phyloP scores from a whole-genome alignment of 2,329 filamentous ascomycete genomes.

The Sordariomycetes sp. region DNA sequence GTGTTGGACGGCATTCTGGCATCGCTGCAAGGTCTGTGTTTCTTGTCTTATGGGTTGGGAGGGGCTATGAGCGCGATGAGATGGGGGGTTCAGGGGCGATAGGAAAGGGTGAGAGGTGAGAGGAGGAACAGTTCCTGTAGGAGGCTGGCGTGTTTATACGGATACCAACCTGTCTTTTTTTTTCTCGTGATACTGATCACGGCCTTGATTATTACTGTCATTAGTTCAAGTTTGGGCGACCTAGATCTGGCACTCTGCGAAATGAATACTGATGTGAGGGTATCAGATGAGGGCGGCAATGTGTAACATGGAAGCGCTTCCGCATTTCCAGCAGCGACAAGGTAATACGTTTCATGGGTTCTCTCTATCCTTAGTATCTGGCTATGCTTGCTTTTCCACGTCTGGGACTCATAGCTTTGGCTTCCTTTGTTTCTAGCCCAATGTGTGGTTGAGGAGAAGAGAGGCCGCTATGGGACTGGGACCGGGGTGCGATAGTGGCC shows the following conservation, averaged over 20 bases:
- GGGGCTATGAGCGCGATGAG: neutral
- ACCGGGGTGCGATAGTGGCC: neutral
- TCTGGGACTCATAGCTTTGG: too few species aligned
- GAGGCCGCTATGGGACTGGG: neutral
- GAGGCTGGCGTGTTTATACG: neutral
- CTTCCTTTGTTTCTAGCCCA: too few species aligned
- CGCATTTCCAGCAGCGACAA: too few species aligned
- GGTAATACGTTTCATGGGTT: too few species aligned
- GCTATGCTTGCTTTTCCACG: too few species aligned
- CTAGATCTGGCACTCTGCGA: neutral
- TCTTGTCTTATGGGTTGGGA: neutral
- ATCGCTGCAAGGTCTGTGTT: neutral
- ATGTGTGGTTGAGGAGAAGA: neutral
- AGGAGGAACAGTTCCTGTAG: neutral
- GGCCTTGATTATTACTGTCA: neutral
- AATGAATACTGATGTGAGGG: too few species aligned
- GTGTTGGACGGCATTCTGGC: conserved; percentile 10
- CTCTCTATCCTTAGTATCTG: too few species aligned
- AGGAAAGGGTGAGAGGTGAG: neutral
- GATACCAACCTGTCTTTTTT: neutral
- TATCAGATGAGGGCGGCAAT: too few species aligned
- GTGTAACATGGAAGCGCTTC: too few species aligned
- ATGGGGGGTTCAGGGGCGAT: neutral
- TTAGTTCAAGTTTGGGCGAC: neutral
- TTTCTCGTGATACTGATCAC: neutral